phyloP scores from a whole-genome alignment of 257 asterid species.

The Nicotiana tabacum region DNA sequence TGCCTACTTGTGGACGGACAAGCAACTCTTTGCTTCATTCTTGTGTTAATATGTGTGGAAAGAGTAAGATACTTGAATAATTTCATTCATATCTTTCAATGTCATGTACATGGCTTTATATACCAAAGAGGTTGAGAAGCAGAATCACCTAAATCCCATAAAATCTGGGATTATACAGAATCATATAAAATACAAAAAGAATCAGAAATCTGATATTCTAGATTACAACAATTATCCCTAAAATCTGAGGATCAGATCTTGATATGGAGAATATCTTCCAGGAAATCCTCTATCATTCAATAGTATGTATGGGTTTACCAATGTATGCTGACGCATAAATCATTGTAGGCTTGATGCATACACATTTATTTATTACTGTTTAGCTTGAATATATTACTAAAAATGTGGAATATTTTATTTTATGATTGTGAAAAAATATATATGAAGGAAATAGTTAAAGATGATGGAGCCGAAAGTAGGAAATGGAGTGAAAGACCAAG shows the following conservation, averaged over 20 bases:
- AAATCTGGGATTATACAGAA: no score
- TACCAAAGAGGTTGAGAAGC: no score
- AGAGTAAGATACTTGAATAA: no score
- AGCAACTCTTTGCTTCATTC: not conserved
- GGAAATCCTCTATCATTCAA: no score
- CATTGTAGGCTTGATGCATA: not conserved
- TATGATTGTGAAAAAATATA: not conserved
- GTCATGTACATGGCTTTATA: no score
- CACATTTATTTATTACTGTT: not conserved
- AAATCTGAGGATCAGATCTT: no score
- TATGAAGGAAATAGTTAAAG: not conserved
- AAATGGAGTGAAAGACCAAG: not conserved
- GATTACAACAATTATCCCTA: no score
- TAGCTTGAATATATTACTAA: not conserved
- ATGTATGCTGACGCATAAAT: not conserved
- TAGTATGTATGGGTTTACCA: not conserved
- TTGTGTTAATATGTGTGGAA: not conserved
- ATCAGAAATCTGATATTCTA: no score
- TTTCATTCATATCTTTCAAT: no score
- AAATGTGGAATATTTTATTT: not conserved
- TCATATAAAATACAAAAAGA: no score
- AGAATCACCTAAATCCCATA: no score
- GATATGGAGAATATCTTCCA: no score
- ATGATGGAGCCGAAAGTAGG: not conserved
- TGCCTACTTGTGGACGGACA: not conserved